These are phyloP conservation scores for Capsicum chinense DNA, from an alignment of 257 asterid genomes.

Conservation along the genomic window DNA sequence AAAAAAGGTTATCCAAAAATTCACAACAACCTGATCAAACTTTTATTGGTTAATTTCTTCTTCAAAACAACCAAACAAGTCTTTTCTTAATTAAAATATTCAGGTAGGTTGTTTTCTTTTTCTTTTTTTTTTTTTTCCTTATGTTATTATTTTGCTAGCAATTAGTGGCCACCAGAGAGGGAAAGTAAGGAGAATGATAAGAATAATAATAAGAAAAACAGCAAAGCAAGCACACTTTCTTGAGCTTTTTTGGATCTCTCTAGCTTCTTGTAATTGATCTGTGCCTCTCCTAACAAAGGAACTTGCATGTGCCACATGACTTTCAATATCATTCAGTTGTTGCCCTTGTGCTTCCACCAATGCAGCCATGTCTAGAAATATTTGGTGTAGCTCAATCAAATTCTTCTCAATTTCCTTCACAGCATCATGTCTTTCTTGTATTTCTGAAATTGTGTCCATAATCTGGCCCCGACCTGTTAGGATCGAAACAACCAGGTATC, in stretches of 20 bases:
- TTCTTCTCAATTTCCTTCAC: constrained; percentile 54
- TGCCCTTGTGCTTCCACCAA: constrained; percentile 56
- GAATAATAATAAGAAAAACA: constrained; percentile 35
- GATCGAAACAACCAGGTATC: not conserved
- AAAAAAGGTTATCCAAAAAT: constrained; percentile 3
- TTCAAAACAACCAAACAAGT: not conserved
- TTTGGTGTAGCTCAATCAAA: constrained; percentile 49
- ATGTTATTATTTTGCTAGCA: constrained; percentile 15
- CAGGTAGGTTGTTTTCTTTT: not conserved
- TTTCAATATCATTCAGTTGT: constrained; percentile 49
- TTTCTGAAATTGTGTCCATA: constrained; percentile 50
- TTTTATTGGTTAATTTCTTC: not conserved
- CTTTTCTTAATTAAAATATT: not conserved
- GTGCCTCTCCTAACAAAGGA: constrained; percentile 51
- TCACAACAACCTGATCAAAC: not conserved
- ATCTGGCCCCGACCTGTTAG: constrained; percentile 46
- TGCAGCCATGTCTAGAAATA: constrained; percentile 55
- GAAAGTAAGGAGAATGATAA: constrained; percentile 39
- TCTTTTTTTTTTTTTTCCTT: not conserved
- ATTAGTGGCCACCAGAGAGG: constrained; percentile 45
- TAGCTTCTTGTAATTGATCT: constrained; percentile 45
- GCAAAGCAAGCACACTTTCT: constrained; percentile 49
- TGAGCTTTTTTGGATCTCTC: constrained; percentile 43
- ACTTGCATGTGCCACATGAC: constrained; percentile 53
- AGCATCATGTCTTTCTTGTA: constrained; percentile 53